Evolutionary conservation across 495 filamentous ascomycete species (phyloP).

Genomic region (Podospora fimiseda): DNA sequence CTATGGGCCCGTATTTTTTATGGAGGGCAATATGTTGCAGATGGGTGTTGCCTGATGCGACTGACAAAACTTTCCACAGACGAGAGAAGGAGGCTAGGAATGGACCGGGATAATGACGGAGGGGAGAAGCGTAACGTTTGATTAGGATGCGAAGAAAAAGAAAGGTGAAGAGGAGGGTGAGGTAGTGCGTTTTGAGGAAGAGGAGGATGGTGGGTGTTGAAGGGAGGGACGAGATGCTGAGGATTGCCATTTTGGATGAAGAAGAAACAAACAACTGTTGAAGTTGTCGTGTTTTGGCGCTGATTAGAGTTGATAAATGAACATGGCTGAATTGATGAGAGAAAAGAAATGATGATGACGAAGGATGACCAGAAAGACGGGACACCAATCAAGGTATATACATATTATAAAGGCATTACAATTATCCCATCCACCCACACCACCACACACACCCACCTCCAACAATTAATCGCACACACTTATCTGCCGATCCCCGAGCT

Average conservation of each 20-base stretch:
- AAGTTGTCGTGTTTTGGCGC: conserved; percentile 21
- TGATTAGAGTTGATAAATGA: not conserved
- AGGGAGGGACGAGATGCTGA: conserved; percentile 23
- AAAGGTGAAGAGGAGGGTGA: conserved; percentile 25
- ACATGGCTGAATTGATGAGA: not conserved
- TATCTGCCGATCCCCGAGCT: no score
- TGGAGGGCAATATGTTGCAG: conserved; percentile 43
- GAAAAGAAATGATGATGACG: not conserved
- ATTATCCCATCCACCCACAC: no score
- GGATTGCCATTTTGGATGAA: conserved; percentile 24
- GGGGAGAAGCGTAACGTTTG: conserved; percentile 39
- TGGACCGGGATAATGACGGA: conserved; percentile 45
- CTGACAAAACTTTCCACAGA: conserved; percentile 41
- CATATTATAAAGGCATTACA: not conserved
- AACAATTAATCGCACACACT: no score
- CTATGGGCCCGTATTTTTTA: conserved; percentile 48
- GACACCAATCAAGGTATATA: no score
- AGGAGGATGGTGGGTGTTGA: conserved; percentile 18
- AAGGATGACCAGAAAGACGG: no score
- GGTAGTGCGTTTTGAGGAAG: conserved; percentile 33
- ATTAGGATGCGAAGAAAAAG: conserved; percentile 29
- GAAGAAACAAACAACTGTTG: conserved; percentile 23
- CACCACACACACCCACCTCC: no score
- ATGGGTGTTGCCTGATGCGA: conserved; percentile 34
- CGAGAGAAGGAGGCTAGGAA: conserved; percentile 42